Conservation (phyloP, 1,284 basidiomycete genomes). For the Xerocomus alliaceus region DNA sequence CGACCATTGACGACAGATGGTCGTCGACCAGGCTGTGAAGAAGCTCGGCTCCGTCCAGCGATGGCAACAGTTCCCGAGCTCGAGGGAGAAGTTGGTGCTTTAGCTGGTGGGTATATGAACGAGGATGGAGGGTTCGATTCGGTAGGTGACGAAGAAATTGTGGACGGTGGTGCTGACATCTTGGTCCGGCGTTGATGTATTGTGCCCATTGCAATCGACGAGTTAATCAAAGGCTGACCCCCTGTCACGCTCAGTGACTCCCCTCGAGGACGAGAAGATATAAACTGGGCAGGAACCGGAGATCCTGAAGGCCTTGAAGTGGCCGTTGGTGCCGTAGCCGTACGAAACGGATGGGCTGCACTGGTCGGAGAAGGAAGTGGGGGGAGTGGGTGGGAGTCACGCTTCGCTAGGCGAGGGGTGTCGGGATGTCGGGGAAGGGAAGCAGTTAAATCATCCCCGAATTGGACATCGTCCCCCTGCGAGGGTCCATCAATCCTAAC, state of each 20-base stretch:
- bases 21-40: constrained; percentile 72
- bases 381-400: constrained; percentile 69
- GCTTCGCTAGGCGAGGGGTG: constrained; percentile 48
- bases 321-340: constrained; percentile 39
- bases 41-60: constrained; percentile 62
- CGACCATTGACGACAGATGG: constrained; percentile 59
- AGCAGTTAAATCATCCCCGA: constrained; percentile 40
- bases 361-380: constrained; percentile 61
- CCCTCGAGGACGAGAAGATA: constrained; percentile 56
- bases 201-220: constrained; percentile 66
- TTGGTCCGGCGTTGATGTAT: constrained; percentile 74
- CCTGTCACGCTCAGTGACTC: constrained; percentile 38
- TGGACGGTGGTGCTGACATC: constrained; percentile 60
- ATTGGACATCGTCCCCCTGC: constrained; percentile 33
- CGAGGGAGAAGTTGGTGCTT: constrained; percentile 52
- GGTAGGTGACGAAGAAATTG: constrained; percentile 61
- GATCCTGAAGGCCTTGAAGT: constrained; percentile 51
- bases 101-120: constrained; percentile 48
- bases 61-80: constrained; percentile 40
- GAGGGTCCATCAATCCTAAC: constrained; percentile 45
- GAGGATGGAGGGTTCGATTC: constrained; percentile 59
- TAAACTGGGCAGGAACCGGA: constrained; percentile 48
- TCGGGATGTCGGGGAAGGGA: constrained; percentile 43
- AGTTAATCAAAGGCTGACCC: constrained; percentile 57
- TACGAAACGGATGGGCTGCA: constrained; percentile 39